These are phyloP conservation scores for Penicillium cinerascens DNA, from an alignment of 495 filamentous ascomycete genomes.

Conservation along the genomic window DNA sequence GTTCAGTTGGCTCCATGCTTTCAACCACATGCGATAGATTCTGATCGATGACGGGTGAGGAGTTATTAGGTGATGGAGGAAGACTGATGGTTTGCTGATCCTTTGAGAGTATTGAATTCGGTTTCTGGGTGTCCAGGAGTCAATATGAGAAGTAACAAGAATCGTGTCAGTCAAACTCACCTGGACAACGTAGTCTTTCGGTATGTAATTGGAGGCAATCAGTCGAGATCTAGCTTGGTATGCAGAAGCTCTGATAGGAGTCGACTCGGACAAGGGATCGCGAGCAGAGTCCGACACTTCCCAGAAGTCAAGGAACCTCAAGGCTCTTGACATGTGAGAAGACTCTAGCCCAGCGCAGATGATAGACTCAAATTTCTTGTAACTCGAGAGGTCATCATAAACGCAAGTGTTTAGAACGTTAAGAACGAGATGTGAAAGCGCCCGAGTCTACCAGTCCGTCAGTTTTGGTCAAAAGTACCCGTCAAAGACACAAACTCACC, in stretches of 20 bases:
- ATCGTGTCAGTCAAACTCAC: background rate
- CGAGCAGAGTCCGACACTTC: conserved; percentile 49
- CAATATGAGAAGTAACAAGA: background rate
- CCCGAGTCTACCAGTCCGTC: conserved; percentile 30
- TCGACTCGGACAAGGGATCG: conserved; percentile 43
- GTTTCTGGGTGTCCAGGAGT: background rate
- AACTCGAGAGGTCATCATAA: conserved; percentile 29
- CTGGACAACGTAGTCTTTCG: background rate
- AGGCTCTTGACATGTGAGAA: conserved; percentile 49
- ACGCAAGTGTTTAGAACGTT: conserved; percentile 34
- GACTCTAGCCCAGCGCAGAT: conserved; percentile 56
- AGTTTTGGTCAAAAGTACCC: conserved; percentile 9
- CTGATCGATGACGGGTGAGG: conserved; percentile 24
- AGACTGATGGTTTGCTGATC: background rate
- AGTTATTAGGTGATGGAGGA: conserved; percentile 10
- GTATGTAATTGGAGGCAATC: background rate
- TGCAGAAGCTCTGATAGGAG: conserved; percentile 30
- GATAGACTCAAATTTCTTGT: conserved; percentile 45
- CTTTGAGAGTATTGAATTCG: background rate
- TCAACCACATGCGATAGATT: conserved; percentile 2
- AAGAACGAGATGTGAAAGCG: conserved; percentile 33
- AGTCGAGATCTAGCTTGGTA: background rate
- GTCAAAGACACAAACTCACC: conserved; percentile 25
- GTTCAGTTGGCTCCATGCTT: conserved; percentile 9
- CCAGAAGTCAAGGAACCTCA: conserved; percentile 56